These are phyloP conservation scores for Apiospora kogelbergensis DNA, from an alignment of 2,329 filamentous ascomycete genomes.

Conservation along the genomic window DNA sequence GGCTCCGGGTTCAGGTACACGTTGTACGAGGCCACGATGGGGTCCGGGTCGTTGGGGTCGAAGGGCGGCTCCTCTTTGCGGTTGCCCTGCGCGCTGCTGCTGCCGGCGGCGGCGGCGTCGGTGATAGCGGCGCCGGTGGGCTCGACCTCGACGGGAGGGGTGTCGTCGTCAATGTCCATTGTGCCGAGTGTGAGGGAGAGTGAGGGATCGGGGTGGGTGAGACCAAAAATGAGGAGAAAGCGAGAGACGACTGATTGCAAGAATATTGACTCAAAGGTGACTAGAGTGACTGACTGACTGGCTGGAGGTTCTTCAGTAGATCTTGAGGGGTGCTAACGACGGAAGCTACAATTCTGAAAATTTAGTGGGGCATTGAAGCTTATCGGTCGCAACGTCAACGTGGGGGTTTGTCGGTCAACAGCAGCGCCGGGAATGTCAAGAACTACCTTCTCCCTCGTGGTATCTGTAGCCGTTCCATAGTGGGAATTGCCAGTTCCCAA, in stretches of 20 bases:
- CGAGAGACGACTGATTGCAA: background rate
- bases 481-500: too few species aligned
- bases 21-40: conserved; percentile 74
- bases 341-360: conserved; percentile 5
- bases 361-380: background rate
- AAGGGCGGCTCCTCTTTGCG: background rate
- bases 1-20: conserved; percentile 80
- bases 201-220: background rate
- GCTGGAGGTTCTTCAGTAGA: too few species aligned
- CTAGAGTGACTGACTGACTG: too few species aligned
- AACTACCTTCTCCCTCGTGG: too few species aligned
- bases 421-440: too few species aligned
- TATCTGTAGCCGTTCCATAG: too few species aligned
- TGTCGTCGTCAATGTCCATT: conserved; percentile 9
- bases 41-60: conserved; percentile 54
- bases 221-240: background rate
- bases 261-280: background rate
- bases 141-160: background rate
- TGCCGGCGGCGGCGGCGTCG: background rate
- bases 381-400: background rate
- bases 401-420: background rate
- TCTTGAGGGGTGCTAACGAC: background rate
- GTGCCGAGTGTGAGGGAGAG: background rate
- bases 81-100: background rate
- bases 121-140: background rate